A percentile compares a stretch with the other conserved stretches of the same genome.
These are phyloP conservation scores for Vitis labrusca DNA, from an alignment of 164 flowering plant genomes.

Conservation along the genomic window DNA sequence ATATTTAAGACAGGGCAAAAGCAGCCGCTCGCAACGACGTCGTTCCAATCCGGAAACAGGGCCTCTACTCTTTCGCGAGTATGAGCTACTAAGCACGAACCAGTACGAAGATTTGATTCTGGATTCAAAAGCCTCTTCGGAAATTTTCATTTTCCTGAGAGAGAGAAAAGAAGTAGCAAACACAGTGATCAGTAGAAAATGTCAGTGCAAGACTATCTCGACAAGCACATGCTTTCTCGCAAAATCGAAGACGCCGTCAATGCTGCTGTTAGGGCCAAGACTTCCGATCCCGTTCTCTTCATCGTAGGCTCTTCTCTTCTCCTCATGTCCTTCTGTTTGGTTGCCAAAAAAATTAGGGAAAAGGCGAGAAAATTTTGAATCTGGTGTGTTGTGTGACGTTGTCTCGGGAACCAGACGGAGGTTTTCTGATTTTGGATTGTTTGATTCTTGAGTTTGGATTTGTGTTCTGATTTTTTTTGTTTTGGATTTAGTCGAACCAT, in stretches of 20 bases:
- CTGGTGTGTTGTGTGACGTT: no score
- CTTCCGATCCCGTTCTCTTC: slow-evolving; percentile 94
- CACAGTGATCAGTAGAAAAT: slow-evolving; percentile 29
- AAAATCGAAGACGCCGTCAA: slow-evolving; percentile 98
- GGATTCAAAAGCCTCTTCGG: no score
- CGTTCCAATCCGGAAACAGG: no score
- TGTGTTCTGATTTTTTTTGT: not conserved
- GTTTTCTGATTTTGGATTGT: not conserved
- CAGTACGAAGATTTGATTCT: no score
- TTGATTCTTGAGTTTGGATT: not conserved
- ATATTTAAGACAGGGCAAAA: no score
- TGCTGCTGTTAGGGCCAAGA: slow-evolving; percentile 96
- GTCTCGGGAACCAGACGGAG: no score
- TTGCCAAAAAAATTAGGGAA: not conserved
- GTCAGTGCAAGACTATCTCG: slow-evolving; percentile 97
- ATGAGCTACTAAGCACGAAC: no score
- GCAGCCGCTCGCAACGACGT: no score
- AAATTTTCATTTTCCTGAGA: not conserved
- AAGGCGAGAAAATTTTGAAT: no score
- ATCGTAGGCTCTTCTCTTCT: slow-evolving; percentile 46
- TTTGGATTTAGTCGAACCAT: slow-evolving; percentile 68
- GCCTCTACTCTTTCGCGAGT: no score
- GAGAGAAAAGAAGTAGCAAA: slow-evolving; percentile 2
- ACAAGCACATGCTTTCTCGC: slow-evolving; percentile 91
- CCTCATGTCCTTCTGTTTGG: not conserved